Evolutionary conservation across 345 rosid species (phyloP).

Genomic region (Eucalyptus pauciflora): DNA sequence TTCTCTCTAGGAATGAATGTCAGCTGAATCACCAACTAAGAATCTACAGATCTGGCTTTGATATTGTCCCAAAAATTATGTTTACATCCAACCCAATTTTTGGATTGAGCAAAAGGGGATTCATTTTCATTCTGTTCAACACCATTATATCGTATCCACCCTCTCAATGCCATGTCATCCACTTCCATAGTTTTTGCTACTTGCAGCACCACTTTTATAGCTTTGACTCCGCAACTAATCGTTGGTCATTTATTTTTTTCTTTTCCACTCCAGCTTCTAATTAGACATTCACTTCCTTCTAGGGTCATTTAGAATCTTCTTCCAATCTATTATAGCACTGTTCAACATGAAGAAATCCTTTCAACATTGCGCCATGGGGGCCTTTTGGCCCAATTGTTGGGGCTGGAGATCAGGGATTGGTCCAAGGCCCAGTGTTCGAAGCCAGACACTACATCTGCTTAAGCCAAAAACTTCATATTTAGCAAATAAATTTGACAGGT

Average conservation of each 20-base stretch:
- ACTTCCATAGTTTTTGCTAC: background rate
- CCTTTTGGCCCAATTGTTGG: background rate
- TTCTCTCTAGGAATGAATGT: background rate
- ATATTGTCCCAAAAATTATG: background rate
- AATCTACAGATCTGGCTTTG: background rate
- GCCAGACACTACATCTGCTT: background rate
- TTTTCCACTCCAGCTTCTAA: background rate
- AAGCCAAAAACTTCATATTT: background rate
- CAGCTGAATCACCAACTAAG: background rate
- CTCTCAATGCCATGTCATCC: background rate
- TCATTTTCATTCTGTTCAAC: background rate
- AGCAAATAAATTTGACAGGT: background rate
- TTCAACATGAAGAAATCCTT: background rate
- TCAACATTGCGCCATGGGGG: background rate
- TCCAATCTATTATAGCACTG: background rate
- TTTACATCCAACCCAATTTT: background rate
- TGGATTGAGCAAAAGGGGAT: background rate
- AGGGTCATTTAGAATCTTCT: background rate
- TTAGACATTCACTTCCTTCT: background rate
- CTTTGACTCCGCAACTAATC: background rate
- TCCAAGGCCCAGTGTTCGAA: background rate
- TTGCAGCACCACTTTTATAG: background rate
- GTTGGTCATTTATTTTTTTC: background rate
- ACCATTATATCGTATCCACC: background rate
- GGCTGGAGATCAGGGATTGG: background rate